A percentile compares a stretch with the other conserved stretches of the same genome.
These are phyloP conservation scores for Brassica balearica DNA, from an alignment of 441 rosid species.

Conservation along the genomic window DNA sequence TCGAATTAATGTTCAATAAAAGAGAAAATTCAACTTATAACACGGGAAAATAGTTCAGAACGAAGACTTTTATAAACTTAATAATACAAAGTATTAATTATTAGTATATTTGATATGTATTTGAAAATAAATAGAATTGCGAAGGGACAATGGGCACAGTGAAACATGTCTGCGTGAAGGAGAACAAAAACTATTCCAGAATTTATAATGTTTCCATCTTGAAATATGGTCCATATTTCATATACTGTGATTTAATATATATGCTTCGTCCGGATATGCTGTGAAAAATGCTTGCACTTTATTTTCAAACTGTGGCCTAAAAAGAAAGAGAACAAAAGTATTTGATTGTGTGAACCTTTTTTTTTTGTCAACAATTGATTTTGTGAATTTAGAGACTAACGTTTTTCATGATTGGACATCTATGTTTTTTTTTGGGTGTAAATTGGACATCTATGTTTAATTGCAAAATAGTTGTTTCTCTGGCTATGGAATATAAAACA, in stretches of 20 bases:
- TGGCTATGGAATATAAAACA: background rate
- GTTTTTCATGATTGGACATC: background rate
- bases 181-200: conserved; percentile 26
- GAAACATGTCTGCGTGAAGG: conserved; percentile 35
- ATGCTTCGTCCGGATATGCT: conserved; percentile 14
- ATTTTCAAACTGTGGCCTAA: background rate
- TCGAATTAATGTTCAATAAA: background rate
- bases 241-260: background rate
- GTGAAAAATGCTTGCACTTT: conserved; percentile 18
- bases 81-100: background rate
- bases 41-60: conserved; percentile 7
- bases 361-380: background rate
- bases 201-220: conserved; percentile 35
- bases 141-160: conserved; percentile 27
- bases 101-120: conserved; percentile 13
- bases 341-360: background rate
- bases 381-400: conserved; percentile 4
- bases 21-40: conserved; percentile 2
- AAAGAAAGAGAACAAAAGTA: conserved; percentile 9
- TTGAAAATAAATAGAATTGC: conserved; percentile 7
- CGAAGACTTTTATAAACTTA: conserved; percentile 7
- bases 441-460: background rate
- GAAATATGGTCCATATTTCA: conserved; percentile 16
- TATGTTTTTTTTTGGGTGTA: background rate
- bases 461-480: background rate